Percentiles rank a stretch among this genome's conserved stretches.
Evolutionary conservation across 768 basidiomycete species (phyloP).

Genomic region (Exsudoporus frostii): DNA sequence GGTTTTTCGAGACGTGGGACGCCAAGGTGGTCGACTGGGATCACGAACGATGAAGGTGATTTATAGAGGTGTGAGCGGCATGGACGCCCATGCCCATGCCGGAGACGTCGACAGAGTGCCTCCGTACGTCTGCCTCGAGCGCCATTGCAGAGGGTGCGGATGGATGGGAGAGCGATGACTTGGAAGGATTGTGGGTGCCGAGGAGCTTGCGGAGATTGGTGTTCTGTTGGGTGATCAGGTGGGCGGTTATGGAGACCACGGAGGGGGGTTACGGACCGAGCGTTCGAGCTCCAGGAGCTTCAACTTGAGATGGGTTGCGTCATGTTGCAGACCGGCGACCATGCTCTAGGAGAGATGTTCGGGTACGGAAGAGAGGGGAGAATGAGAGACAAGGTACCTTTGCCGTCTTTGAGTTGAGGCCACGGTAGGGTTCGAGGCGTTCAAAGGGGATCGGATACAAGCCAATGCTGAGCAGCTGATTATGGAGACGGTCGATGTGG

Average conservation of each 20-base stretch:
- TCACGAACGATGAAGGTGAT: conserved; percentile 10
- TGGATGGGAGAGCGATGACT: conserved; percentile 18
- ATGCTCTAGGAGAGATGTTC: conserved; percentile 49
- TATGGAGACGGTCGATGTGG: conserved; percentile 66
- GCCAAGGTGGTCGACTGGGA: background rate
- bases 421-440: conserved; percentile 59
- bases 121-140: conserved; percentile 33
- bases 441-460: conserved; percentile 55
- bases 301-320: conserved; percentile 54
- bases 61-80: conserved; percentile 1
- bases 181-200: conserved; percentile 22
- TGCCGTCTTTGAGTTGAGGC: conserved; percentile 73
- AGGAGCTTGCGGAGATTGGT: conserved; percentile 33
- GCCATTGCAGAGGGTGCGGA: conserved; percentile 26
- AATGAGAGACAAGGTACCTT: conserved; percentile 45
- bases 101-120: conserved; percentile 32
- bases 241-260: background rate
- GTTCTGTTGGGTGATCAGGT: conserved; percentile 17
- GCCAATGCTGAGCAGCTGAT: conserved; percentile 49
- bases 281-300: conserved; percentile 69
- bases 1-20: background rate
- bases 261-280: conserved; percentile 39
- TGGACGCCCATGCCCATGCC: conserved; percentile 32
- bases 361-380: background rate
- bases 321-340: conserved; percentile 68